A percentile compares a stretch with the other conserved stretches of the same genome.
Evolutionary conservation across 1,284 basidiomycete genomes (phyloP).

Genomic region (Schizophyllum amplum): DNA sequence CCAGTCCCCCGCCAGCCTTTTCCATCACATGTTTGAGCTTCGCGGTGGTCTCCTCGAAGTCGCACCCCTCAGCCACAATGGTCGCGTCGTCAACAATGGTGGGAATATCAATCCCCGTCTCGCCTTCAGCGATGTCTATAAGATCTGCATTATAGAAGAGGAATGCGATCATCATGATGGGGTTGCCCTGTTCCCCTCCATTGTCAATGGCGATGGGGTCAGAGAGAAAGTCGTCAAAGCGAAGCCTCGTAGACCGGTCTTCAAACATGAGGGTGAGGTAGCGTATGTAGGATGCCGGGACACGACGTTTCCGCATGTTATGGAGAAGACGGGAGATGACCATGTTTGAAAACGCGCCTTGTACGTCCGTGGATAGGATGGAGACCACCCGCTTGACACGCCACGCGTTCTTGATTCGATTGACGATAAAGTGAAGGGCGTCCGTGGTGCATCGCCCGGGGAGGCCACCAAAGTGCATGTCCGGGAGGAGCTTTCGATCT

Average conservation of each 20-base stretch:
- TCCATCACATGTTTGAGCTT: slow-evolving; percentile 1
- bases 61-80: no score
- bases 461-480: slow-evolving; percentile 16
- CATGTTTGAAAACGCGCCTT: slow-evolving; percentile 17
- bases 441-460: slow-evolving; percentile 13
- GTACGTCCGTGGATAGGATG: slow-evolving; percentile 18
- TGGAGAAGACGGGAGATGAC: slow-evolving; percentile 15
- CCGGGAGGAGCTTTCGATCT: slow-evolving; percentile 9
- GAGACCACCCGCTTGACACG: slow-evolving; percentile 11
- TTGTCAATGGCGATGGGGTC: slow-evolving; percentile 6
- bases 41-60: background rate
- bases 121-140: slow-evolving; percentile 1
- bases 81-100: no score
- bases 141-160: slow-evolving; percentile 18
- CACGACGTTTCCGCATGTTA: slow-evolving; percentile 9
- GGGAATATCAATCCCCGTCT: no score
- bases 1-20: background rate
- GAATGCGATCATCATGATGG: slow-evolving; percentile 15
- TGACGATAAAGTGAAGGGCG: slow-evolving; percentile 12
- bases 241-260: slow-evolving; percentile 11
- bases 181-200: slow-evolving; percentile 19
- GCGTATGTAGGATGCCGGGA: slow-evolving; percentile 9
- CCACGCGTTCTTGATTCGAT: slow-evolving; percentile 17
- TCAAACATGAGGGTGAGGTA: slow-evolving; percentile 13
- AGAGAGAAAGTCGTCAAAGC: slow-evolving; percentile 10